Evolutionary conservation across 345 rosid species (phyloP), one percentile per base, ranked within the genome.

Genomic region (Eucalyptus sp.): DNA sequence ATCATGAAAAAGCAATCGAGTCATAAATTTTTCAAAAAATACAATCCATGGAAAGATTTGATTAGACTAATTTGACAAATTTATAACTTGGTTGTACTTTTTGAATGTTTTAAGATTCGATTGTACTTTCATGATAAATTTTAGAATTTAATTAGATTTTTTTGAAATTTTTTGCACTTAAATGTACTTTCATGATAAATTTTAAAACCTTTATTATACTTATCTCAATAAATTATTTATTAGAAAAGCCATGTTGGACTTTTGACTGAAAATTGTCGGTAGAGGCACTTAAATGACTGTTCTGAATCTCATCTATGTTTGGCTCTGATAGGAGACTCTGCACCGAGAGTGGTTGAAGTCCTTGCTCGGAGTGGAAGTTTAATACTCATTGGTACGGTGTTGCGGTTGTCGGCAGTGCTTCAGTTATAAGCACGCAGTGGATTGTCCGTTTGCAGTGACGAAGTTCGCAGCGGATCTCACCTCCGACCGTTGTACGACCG

Each of bases 191-290:
- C 3, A 16, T 52, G 2, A 52, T 4, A 10, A 56, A 2, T 24
- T 56, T 24, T 56, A 9, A 0, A 24, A 56, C 2, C 24, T 9
- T 0, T 0, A 24, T 24, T 56, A 24, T 24, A 56, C 1, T 56
- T 56, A 56, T 56, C 12, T 9, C 3, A 56, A 66, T 1, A 66
- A 31, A 31, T 4, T 7, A 14, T n/a, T 31, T 16, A 66, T 31
- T 64, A 15, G 33, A 66, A 66, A 66, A 31, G 43, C 0, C 20
- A 64, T 31, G 5, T n/a, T 7, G 3, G 11, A 14, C 76, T n/a
- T 2, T 64, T 64, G 41, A 7, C 33, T 8, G 33, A 16, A 31
- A 68, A 8, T 16, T 31, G 9, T 68, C 5, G 43, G 1, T 3
- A 4, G 24, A 68, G 43, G 43, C 10, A 68, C 12, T 31, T 66